Evolutionary conservation across 2,329 filamentous ascomycete genomes (phyloP).

Genomic region (Nothophoma quercina): DNA sequence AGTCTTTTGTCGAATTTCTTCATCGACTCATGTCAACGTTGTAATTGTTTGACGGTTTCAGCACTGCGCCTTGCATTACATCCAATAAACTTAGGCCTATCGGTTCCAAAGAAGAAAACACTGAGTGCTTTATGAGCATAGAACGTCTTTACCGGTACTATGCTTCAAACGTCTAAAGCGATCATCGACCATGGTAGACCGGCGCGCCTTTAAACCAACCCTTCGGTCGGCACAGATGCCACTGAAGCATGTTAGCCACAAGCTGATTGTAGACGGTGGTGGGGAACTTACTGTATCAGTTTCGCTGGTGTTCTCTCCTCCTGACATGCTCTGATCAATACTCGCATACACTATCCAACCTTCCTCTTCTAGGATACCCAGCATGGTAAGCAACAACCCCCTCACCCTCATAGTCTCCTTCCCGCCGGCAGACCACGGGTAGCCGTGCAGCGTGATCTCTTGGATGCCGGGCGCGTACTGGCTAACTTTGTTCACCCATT

Average conservation of each 20-base stretch:
- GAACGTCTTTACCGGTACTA: too few relatives aligned
- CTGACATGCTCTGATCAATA: constrained; percentile 41
- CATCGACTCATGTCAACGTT: too few relatives aligned
- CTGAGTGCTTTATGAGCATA: too few relatives aligned
- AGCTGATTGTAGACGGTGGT: not conserved
- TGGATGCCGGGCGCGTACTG: constrained; percentile 23
- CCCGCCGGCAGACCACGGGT: constrained; percentile 42
- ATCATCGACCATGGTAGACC: constrained; percentile 28
- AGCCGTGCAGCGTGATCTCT: constrained; percentile 48
- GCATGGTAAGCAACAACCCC: constrained; percentile 44
- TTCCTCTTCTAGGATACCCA: constrained; percentile 46
- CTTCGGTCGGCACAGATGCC: constrained; percentile 33
- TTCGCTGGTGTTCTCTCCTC: constrained; percentile 25
- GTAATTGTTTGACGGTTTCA: too few relatives aligned
- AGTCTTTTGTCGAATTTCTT: too few relatives aligned
- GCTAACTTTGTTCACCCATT: constrained; percentile 20
- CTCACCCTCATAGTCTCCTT: constrained; percentile 49
- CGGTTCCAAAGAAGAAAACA: too few relatives aligned
- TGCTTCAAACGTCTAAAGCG: not conserved
- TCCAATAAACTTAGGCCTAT: too few relatives aligned
- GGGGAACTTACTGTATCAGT: constrained; percentile 30
- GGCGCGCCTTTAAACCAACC: constrained; percentile 31
- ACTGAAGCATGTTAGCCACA: constrained; percentile 15
- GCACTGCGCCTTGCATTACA: too few relatives aligned
- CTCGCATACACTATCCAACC: constrained; percentile 53